phyloP scores from a whole-genome alignment of 192 early-diverging fungal genomes.

The Backusella psychrophila region DNA sequence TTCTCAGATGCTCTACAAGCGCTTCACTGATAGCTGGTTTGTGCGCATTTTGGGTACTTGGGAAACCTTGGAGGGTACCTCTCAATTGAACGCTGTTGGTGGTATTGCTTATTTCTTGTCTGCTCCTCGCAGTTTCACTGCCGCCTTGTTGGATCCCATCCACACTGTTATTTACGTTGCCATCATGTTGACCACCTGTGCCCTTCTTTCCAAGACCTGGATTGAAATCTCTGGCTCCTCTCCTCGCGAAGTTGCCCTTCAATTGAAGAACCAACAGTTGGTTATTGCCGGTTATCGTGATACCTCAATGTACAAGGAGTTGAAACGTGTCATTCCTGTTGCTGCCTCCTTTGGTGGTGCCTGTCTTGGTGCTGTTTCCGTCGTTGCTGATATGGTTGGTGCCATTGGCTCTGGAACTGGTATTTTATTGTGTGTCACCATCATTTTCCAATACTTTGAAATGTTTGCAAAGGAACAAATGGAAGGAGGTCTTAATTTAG shows the following conservation, averaged over 20 bases:
- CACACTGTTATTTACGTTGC: conserved; percentile 93
- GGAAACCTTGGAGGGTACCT: conserved; percentile 93
- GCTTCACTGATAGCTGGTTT: conserved; percentile 96
- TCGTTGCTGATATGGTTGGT: conserved; percentile 95
- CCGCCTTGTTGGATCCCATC: conserved; percentile 88
- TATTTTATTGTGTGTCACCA: conserved; percentile 97
- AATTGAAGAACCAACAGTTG: conserved; percentile 97
- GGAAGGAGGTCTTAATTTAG: conserved; percentile 32
- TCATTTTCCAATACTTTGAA: conserved; percentile 56
- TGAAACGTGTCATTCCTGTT: conserved; percentile 97
- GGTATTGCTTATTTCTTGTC: conserved; percentile 99
- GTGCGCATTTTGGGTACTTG: conserved; percentile 95
- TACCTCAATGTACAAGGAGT: conserved; percentile 98
- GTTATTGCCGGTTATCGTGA: conserved; percentile 95
- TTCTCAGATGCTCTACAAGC: conserved; percentile 96
- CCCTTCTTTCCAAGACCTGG: conserved; percentile 97
- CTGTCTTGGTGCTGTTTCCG: conserved; percentile 92
- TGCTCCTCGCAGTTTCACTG: conserved; percentile 85
- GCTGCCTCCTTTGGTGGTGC: conserved; percentile 98
- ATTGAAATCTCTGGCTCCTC: conserved; percentile 98
- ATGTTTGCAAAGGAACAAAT: conserved; percentile 44
- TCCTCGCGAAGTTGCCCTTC: conserved; percentile 94
- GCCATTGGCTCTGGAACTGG: conserved; percentile 99
- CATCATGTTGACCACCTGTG: conserved; percentile 95
- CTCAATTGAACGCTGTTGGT: conserved; percentile 88